phyloP scores from a whole-genome alignment of 768 basidiomycete species.

The Cubamyces sp. region DNA sequence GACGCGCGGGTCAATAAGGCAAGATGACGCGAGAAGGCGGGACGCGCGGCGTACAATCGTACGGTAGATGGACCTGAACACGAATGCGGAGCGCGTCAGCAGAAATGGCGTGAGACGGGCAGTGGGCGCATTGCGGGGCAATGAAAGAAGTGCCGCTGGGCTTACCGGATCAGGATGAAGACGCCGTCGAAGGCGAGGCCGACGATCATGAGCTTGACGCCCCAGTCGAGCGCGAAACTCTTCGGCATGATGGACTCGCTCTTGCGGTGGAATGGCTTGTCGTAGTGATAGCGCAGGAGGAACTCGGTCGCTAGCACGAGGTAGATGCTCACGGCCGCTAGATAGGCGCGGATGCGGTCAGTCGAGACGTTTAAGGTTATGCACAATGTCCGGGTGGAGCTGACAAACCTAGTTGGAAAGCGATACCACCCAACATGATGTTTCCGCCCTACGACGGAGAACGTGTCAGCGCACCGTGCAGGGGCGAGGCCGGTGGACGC shows the following conservation, averaged over 20 bases:
- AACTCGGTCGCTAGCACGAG: constrained; percentile 48
- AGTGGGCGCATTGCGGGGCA: constrained; percentile 8
- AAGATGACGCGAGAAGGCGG: neutral
- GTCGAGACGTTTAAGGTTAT: neutral
- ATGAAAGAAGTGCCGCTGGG: constrained; percentile 15
- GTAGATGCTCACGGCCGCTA: constrained; percentile 49
- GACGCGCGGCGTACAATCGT: constrained; percentile 35
- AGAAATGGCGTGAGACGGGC: neutral
- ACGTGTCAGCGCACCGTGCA: neutral
- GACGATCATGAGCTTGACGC: constrained; percentile 38
- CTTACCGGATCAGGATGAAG: constrained; percentile 54
- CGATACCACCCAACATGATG: constrained; percentile 67
- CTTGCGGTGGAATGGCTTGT: constrained; percentile 38
- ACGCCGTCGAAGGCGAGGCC: constrained; percentile 45
- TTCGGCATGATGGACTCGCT: constrained; percentile 12
- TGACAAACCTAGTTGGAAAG: constrained; percentile 55
- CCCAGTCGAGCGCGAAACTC: constrained; percentile 19
- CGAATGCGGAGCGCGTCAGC: neutral
- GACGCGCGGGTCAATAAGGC: neutral
- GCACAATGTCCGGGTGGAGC: neutral
- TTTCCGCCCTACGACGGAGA: neutral
- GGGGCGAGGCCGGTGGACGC: neutral
- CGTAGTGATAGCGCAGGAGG: constrained; percentile 42
- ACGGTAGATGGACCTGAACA: constrained; percentile 50
- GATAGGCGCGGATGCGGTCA: neutral